Base-by-base conservation (phyloP, 331 rosid species). In the Rosa hybrid region DNA sequence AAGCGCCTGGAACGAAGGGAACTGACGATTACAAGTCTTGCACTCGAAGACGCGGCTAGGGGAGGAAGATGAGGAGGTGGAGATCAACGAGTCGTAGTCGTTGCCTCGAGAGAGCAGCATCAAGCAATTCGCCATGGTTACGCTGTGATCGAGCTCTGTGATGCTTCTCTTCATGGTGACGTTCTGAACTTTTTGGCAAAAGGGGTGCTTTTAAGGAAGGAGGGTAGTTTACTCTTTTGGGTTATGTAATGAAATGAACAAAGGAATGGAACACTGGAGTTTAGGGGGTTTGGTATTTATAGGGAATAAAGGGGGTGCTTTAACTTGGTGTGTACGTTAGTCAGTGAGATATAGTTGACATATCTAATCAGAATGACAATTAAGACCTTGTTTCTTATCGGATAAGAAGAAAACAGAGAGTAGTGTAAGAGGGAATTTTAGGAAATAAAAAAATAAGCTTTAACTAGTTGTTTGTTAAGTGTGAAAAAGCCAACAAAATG, bases 1-100 rank as follows among this genome's bases (percentile, higher is more conserved):
- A 2, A 95, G 96, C 0, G 99, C 99, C 27, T 95, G 99, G 78
- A 95, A 95, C 42, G 99, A 95, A 7, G 91, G 78, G 78, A 95
- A 95, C 74, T 93, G 89, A 64, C 97, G 88, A 46, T 90, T 89
- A 60, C 99, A 95, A 0, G 99, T 95, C 82, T 93, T 93, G 94
- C 99, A 95, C 90, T 90, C 94, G 75, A 95, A 95, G 7, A 95
- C 93, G 5, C 96, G 90, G 77, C 20, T 71, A 1, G 68, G 79
- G 18, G 82, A 78, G 16, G 84, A 54, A 11, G 68, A 34, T 9
- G 81, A 16, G 1, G 74, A 68, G 16, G 87, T 75, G 16, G 87
- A 84, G 45, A 64, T 56, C 5, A 78, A 80, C 25, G 85, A 84
- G 39, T 80, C 84, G 75, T 77, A 77, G 0, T 60, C 41, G 77